These are phyloP conservation scores for Collybiopsis luxurians DNA, from an alignment of 768 basidiomycete genomes.

Conservation along the genomic window DNA sequence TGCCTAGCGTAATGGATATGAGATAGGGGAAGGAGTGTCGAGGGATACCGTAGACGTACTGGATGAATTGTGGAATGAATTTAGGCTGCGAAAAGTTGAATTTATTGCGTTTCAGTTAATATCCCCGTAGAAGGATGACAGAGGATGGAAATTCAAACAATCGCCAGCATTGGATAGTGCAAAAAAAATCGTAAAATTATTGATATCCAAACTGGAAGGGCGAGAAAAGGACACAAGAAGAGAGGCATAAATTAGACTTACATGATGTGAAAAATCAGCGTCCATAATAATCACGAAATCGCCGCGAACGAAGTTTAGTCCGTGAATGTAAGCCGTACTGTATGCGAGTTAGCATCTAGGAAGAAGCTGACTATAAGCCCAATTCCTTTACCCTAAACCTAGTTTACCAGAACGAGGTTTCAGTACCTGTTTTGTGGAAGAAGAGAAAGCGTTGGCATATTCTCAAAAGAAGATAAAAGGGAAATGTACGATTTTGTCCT, in stretches of 20 bases:
- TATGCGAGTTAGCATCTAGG: conserved; percentile 10
- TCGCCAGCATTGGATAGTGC: conserved; percentile 3
- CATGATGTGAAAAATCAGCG: conserved; percentile 94
- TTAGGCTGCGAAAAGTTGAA: conserved; percentile 71
- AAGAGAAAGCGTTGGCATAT: neutral
- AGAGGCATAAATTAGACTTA: conserved; percentile 38
- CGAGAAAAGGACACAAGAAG: neutral
- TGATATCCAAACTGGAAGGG: too few relatives aligned
- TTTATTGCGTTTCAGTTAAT: too few relatives aligned
- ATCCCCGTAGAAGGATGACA: too few relatives aligned
- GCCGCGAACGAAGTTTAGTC: conserved; percentile 83
- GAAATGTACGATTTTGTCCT: conserved; percentile 71
- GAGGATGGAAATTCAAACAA: neutral
- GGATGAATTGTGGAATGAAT: conserved; percentile 92
- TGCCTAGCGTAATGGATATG: conserved; percentile 42
- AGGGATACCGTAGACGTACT: conserved; percentile 35
- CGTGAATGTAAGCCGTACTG: conserved; percentile 92
- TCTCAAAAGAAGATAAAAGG: neutral
- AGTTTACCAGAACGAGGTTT: conserved; percentile 89
- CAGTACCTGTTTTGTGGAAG: conserved; percentile 50
- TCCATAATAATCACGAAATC: conserved; percentile 98
- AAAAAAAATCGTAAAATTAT: too few relatives aligned
- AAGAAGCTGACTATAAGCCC: too few relatives aligned
- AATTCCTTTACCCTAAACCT: conserved; percentile 69
- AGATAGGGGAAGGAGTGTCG: neutral